Percentiles rank a stretch among this genome's conserved stretches.
phyloP scores from a whole-genome alignment of 495 filamentous ascomycete species.

The Corynascus novoguineensis region DNA sequence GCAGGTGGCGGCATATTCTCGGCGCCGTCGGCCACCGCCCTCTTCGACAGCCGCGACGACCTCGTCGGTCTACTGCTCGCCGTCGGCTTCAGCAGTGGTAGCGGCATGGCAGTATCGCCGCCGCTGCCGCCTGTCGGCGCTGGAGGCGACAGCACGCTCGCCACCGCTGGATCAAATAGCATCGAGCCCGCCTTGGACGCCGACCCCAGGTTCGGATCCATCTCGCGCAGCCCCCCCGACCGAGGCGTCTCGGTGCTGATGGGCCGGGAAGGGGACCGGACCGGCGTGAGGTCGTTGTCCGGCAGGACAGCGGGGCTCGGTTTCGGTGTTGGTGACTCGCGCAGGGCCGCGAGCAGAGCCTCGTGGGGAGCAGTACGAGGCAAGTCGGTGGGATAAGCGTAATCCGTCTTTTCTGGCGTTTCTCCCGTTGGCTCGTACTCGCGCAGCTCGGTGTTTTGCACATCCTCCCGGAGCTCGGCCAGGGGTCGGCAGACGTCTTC shows the following conservation, averaged over 20 bases:
- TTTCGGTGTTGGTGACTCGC: slow-evolving; percentile 24
- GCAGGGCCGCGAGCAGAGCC: slow-evolving; percentile 54
- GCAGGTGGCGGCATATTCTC: slow-evolving; percentile 54
- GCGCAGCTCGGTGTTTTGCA: slow-evolving; percentile 55
- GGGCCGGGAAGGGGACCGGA: slow-evolving; percentile 13
- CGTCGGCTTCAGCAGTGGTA: slow-evolving; percentile 43
- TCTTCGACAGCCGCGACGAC: slow-evolving; percentile 40
- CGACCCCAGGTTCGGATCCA: slow-evolving; percentile 40
- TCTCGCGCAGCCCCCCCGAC: slow-evolving; percentile 38
- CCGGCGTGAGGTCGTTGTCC: slow-evolving; percentile 30
- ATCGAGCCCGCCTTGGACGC: slow-evolving; percentile 4
- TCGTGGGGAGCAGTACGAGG: slow-evolving; percentile 74
- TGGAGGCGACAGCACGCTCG: neutral
- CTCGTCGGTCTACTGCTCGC: slow-evolving; percentile 47
- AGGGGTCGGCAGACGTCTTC: slow-evolving; percentile 63
- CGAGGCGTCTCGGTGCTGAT: slow-evolving; percentile 14
- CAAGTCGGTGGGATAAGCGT: slow-evolving; percentile 67
- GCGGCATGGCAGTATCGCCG: slow-evolving; percentile 8
- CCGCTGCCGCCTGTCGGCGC: neutral
- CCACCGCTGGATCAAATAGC: neutral
- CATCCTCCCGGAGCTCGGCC: slow-evolving; percentile 56
- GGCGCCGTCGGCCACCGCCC: slow-evolving; percentile 50
- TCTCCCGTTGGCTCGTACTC: slow-evolving; percentile 80
- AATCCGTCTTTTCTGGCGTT: slow-evolving; percentile 74
- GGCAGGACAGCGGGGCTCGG: slow-evolving; percentile 31